phyloP scores from a whole-genome alignment of 108 stramenopile species.

The Asterionellopsis glacialis region DNA sequence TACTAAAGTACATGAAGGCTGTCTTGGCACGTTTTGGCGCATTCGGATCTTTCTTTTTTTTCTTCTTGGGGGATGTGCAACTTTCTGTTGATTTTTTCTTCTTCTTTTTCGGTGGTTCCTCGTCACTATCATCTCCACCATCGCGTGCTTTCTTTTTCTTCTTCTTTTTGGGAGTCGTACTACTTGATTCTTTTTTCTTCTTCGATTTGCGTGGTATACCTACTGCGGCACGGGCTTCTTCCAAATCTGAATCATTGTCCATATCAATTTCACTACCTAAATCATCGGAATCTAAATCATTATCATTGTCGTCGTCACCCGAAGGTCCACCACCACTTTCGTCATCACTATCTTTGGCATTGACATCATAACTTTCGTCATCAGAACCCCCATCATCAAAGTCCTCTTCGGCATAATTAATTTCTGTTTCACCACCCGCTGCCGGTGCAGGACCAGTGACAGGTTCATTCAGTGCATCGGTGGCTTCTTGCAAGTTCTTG shows the following conservation, averaged over 20 bases:
- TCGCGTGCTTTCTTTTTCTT: constrained; percentile 9
- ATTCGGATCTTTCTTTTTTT: constrained; percentile 61
- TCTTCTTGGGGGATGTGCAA: constrained; percentile 35
- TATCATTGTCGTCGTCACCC: constrained; percentile 60
- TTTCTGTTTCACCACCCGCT: constrained; percentile 64
- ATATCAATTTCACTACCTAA: constrained; percentile 51
- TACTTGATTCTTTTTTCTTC: constrained; percentile 15
- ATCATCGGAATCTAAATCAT: constrained; percentile 54
- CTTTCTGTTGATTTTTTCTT: constrained; percentile 9
- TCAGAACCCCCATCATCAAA: constrained; percentile 40
- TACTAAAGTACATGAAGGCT: constrained; percentile 65
- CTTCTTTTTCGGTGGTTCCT: constrained; percentile 3
- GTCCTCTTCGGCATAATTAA: constrained; percentile 55
- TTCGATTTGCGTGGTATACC: constrained; percentile 28
- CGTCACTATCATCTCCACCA: constrained; percentile 15
- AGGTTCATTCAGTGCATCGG: constrained; percentile 18
- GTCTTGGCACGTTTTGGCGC: constrained; percentile 53
- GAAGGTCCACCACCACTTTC: constrained; percentile 39
- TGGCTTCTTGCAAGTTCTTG: constrained; percentile 80
- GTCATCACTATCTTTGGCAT: constrained; percentile 37
- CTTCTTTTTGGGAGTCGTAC: constrained; percentile 38
- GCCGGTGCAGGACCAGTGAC: constrained; percentile 20
- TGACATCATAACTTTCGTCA: constrained; percentile 27
- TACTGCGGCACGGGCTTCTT: constrained; percentile 41
- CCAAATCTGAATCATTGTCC: constrained; percentile 51